Evolutionary conservation across 225 moss, liverwort and hornwort genomes (phyloP).

Genomic region (Takakia lepidozioides): DNA sequence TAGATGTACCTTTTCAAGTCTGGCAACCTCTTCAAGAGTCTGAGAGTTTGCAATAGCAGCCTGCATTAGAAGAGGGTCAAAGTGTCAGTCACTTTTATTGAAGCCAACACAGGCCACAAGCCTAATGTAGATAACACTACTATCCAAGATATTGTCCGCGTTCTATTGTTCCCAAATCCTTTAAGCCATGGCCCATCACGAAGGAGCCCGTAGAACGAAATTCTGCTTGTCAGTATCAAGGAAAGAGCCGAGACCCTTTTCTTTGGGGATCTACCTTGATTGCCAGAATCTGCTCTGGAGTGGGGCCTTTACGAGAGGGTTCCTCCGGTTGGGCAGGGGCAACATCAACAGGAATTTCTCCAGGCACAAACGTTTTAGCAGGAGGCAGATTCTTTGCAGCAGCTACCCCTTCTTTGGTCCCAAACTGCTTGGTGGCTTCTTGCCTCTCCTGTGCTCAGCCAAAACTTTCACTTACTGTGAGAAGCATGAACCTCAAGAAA

Average conservation of each 20-base stretch:
- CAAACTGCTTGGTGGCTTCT: constrained; percentile 78
- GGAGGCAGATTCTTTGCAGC: constrained; percentile 51
- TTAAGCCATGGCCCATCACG: too few species aligned
- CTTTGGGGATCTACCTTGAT: too few species aligned
- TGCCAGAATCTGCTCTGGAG: constrained; percentile 86
- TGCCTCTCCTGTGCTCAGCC: constrained; percentile 71
- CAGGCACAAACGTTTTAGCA: constrained; percentile 75
- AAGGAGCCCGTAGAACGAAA: too few species aligned
- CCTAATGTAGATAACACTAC: too few species aligned
- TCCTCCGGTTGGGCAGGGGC: constrained; percentile 40
- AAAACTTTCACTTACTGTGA: constrained; percentile 29
- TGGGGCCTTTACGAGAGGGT: constrained; percentile 59
- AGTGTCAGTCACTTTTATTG: not conserved
- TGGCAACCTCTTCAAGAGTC: constrained; percentile 95
- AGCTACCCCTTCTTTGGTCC: constrained; percentile 61
- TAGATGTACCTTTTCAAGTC: constrained; percentile 79
- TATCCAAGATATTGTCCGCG: too few species aligned
- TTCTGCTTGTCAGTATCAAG: too few species aligned
- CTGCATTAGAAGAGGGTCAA: constrained; percentile 27
- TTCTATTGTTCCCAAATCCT: too few species aligned
- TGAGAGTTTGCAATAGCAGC: constrained; percentile 96
- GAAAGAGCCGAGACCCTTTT: too few species aligned
- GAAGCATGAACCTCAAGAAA: too few species aligned
- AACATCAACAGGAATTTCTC: constrained; percentile 51
- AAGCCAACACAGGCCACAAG: not conserved